Evolutionary conservation across 345 rosid species (phyloP), one percentile per base, ranked within the genome.

Genomic region (Cardamine occulta): DNA sequence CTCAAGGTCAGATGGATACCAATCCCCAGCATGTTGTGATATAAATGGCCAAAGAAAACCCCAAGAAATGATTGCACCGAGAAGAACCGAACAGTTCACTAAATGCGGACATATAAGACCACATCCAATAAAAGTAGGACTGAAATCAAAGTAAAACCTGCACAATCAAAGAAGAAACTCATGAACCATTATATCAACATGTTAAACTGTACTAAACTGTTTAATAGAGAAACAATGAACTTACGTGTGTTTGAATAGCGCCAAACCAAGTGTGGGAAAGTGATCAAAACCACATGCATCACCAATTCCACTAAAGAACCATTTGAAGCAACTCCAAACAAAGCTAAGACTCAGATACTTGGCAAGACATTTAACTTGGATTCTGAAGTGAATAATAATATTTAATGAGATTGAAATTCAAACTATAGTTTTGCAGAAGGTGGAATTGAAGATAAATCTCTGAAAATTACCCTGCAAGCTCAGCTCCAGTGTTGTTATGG

Each of bases 81-180:
- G 85, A 80, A 91, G 88, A 74, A 84, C 88, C 8, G 97, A 91
- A 81, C 86, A 84, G 79, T 89, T 91, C 48, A 91, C 97, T 70
- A 91, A 82, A 85, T 89, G 97, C 18, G 97, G 97, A 80, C 97
- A 91, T 65, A 91, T 85, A 60, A 91, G 86, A 59, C 97, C 96
- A 74, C 96, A 92, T 81, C 97, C 97, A 79, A 92, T 85, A 84
- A 86, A 89, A 59, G 93, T 92, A 68, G 97, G 93, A 81, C 89
- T 87, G 72, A 92, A 92, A 82, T 89, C 93, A 74, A 89, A 92
- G 82, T 87, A 92, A 73, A 92, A 92, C 81, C 97, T 92, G 87
- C 40, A 63, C 7, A 21, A 5, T 44, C 17, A 44, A 13, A 3
- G 11, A 6, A 8, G 5, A 47, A 29, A 21, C 18, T 13, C 48